Conservation (phyloP, 108 stramenopile genomes). For the Nitzschia palea region DNA sequence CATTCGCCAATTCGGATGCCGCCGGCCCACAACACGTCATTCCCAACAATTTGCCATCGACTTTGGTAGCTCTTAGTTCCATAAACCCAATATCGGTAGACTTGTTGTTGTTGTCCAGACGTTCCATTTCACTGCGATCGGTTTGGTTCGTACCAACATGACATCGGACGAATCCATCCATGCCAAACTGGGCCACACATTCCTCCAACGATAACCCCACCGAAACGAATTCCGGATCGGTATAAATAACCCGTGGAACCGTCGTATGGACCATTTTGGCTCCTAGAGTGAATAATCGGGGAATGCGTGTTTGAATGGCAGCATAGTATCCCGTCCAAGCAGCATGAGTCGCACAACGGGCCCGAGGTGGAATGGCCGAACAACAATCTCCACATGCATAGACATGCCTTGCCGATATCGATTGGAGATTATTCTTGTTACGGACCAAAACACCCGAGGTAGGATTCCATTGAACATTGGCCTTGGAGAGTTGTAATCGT, state of each 20-base stretch:
- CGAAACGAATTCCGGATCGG: slow-evolving; percentile 55
- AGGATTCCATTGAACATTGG: slow-evolving; percentile 28
- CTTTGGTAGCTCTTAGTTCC: slow-evolving; percentile 34
- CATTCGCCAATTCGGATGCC: slow-evolving; percentile 53
- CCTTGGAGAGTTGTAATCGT: slow-evolving; percentile 21
- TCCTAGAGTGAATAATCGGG: slow-evolving; percentile 16
- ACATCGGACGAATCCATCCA: slow-evolving; percentile 31
- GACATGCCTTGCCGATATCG: slow-evolving; percentile 20
- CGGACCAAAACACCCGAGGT: slow-evolving; percentile 33
- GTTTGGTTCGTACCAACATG: slow-evolving; percentile 26
- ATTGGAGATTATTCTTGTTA: slow-evolving; percentile 25
- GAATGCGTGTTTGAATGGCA: slow-evolving; percentile 23
- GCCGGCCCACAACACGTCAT: slow-evolving; percentile 35
- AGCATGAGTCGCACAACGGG: slow-evolving; percentile 42
- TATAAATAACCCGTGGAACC: slow-evolving; percentile 48
- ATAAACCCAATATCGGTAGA: slow-evolving; percentile 32
- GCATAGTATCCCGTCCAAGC: slow-evolving; percentile 56
- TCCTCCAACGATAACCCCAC: slow-evolving; percentile 37
- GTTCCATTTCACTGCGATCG: slow-evolving; percentile 50
- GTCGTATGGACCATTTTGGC: slow-evolving; percentile 17
- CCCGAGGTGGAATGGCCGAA: slow-evolving; percentile 10
- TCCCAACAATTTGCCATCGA: slow-evolving; percentile 37
- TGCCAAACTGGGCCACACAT: slow-evolving; percentile 35
- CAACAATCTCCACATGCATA: slow-evolving; percentile 51
- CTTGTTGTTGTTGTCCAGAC: background rate